Base-by-base conservation (phyloP, 371 early-diverging fungal species). In the Mortierella sp. region DNA sequence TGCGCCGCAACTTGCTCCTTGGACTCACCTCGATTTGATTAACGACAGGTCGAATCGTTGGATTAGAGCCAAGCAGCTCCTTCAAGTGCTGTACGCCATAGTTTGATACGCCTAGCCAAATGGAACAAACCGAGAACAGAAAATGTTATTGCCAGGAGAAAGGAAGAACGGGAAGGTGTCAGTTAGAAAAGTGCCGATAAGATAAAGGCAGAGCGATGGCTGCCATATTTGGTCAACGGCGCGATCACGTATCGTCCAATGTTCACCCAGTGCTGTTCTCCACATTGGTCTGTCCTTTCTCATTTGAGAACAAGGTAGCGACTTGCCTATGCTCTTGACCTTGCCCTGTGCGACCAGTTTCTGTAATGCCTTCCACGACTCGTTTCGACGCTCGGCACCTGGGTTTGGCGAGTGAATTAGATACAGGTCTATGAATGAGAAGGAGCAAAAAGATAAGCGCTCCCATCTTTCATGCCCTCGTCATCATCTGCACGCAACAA, bases 321-420 rank as follows among this genome's bases (percentile, higher is more conserved):
- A 37, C 79, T 61, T 84, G 76, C 88, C 93, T 71, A 93, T 93
- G 55, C 91, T 91, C 37, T 89, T 88, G 21, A 90, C 74, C 78
- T 92, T 92, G 31, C 91, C 91, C 74, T 90, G 86, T 0, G 85
- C 81, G 28, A 90, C 87, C 16, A 91, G 71, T 46, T 92, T 88
- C 71, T 93, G 89, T 2, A 92, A 79, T 6, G 92, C 93, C 19
- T 85, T 89, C 78, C 92, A 93, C 50, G 92, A 91, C n/a, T 88
- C 92, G 14, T 79, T 78, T 24, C 91, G 91, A 51, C 78, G 80
- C 44, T 90, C 76, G 54, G 88, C 83, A 43, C 89, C 93, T 69
- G 89, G 93, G 75, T 83, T 85, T 11, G 94, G 94, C 48, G 93
- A 93, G 82, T 97, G 97, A 67, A 96, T 94, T 69, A 96, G 80